These are phyloP conservation scores for Tylopilus sp. DNA, from an alignment of 1,284 basidiomycete genomes.

Conservation along the genomic window DNA sequence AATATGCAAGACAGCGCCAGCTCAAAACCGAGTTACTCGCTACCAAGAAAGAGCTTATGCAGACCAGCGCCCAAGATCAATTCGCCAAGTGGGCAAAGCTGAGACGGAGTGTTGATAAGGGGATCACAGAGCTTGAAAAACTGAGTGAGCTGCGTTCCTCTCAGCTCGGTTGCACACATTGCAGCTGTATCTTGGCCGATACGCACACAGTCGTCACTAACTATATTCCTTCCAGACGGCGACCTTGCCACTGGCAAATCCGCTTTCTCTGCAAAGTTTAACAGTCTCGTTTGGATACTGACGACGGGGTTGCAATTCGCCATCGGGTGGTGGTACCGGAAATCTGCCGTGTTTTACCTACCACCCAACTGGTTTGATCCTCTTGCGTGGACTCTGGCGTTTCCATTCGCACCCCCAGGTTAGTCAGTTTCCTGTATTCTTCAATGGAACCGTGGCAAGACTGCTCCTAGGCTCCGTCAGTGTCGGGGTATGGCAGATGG, in stretches of 20 bases:
- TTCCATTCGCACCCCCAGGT: constrained; percentile 82
- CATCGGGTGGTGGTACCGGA: constrained; percentile 87
- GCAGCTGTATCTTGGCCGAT: too few relatives aligned
- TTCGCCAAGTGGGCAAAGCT: constrained; percentile 99
- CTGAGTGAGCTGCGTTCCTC: constrained; percentile 62
- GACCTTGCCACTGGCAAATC: constrained; percentile 63
- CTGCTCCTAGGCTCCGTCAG: constrained; percentile 70
- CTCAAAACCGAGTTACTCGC: constrained; percentile 77
- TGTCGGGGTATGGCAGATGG: constrained; percentile 88
- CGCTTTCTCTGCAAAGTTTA: constrained; percentile 74
- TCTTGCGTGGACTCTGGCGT: constrained; percentile 74
- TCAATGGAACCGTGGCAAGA: background rate
- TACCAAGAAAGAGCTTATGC: constrained; percentile 81
- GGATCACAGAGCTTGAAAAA: constrained; percentile 89
- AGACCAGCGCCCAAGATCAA: constrained; percentile 94
- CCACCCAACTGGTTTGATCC: constrained; percentile 87
- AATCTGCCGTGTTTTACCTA: constrained; percentile 85
- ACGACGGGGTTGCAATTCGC: constrained; percentile 83
- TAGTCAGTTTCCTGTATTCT: constrained; percentile 9
- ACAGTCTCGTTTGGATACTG: constrained; percentile 68
- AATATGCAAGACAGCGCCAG: constrained; percentile 53
- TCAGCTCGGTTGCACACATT: background rate
- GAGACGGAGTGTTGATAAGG: constrained; percentile 88
- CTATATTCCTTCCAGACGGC: constrained; percentile 51
- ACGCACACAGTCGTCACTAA: background rate